Evolutionary conservation across 2,329 filamentous ascomycete genomes (phyloP).

Genomic region (Shiraia sp.): DNA sequence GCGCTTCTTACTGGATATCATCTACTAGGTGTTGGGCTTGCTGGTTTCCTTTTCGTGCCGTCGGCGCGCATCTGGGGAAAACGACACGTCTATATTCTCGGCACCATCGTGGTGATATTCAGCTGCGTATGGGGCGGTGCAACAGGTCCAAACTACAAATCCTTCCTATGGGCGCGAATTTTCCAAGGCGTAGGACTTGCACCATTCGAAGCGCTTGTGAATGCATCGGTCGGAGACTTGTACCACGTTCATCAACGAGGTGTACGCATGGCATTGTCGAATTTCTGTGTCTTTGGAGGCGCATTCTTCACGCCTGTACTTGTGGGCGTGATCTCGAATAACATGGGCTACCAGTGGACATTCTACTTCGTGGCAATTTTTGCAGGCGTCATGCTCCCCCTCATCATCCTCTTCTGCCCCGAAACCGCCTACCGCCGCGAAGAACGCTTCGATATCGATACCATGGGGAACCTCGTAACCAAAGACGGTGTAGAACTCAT

Average conservation of each 20-base stretch:
- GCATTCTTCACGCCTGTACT: constrained; percentile 84
- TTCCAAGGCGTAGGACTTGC: constrained; percentile 86
- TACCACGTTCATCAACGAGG: constrained; percentile 89
- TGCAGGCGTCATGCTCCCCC: constrained; percentile 67
- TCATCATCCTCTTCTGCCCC: constrained; percentile 77
- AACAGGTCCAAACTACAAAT: constrained; percentile 68
- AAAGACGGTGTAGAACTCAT: constrained; percentile 1
- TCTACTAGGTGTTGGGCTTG: constrained; percentile 78
- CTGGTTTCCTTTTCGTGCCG: constrained; percentile 83
- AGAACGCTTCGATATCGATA: constrained; percentile 70
- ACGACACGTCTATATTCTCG: constrained; percentile 81
- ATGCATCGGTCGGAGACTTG: constrained; percentile 84
- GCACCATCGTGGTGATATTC: constrained; percentile 71
- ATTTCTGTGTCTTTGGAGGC: constrained; percentile 71
- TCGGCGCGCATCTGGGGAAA: constrained; percentile 91
- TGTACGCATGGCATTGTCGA: constrained; percentile 81
- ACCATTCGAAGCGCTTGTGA: constrained; percentile 88
- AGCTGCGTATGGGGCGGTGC: constrained; percentile 80
- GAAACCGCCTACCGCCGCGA: constrained; percentile 80
- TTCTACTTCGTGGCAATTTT: constrained; percentile 92
- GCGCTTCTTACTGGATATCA: constrained; percentile 87
- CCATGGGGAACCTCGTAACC: constrained; percentile 44
- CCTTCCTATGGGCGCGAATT: constrained; percentile 75
- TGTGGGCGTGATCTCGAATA: constrained; percentile 79
- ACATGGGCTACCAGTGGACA: constrained; percentile 81